Evolutionary conservation across 2,329 filamentous ascomycete species (phyloP), one percentile per base, ranked within the genome.

Genomic region (Botrytis paeoniae): DNA sequence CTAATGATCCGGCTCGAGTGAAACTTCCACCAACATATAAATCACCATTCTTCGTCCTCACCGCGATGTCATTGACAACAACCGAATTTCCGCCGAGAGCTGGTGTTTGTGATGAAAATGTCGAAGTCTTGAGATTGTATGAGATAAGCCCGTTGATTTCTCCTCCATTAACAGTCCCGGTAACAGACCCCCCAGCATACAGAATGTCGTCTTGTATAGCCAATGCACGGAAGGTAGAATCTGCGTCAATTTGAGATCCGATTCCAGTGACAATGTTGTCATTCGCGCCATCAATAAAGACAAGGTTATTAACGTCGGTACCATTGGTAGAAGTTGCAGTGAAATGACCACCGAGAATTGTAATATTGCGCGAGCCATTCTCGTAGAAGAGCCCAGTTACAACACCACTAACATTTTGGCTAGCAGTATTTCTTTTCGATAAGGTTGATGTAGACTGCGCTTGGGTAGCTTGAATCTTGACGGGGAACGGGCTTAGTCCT

Each of bases 11-110:
- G 29, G 94, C 96, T 45, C 88, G 89, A n/a, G 89, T 85, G 80
- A 98, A 99, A 16, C 88, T 89, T 45, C 96, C 96, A 54, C 92
- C 95, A 45, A 99, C 92, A 79, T 92, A 99, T 20, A 99, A 86
- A 69, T 96, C 89, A 1, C 87, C 85, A 29, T 89, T 90, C 71
- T 87, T 88, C 0, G 93, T 92, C 72, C 91, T 91, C 14, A 91
- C 86, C 18, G 89, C 88, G 77, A 99, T 94, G 41, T 92, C 85
- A 73, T 93, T 92, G 60, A 98, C 94, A 4, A 89, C 88, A 39
- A 90, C 89, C 75, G 90, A 87, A 9, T 85, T 84, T 22, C 95
- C 95, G 18, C 86, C 86, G 4, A 98, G 85, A 2, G 91, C 87
- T 41, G 94, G 91, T 1, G 95, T 93, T 78, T 98, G 94, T 3